phyloP scores from a whole-genome alignment of 2,329 filamentous ascomycete genomes.

The Sporothrix brasiliensis region DNA sequence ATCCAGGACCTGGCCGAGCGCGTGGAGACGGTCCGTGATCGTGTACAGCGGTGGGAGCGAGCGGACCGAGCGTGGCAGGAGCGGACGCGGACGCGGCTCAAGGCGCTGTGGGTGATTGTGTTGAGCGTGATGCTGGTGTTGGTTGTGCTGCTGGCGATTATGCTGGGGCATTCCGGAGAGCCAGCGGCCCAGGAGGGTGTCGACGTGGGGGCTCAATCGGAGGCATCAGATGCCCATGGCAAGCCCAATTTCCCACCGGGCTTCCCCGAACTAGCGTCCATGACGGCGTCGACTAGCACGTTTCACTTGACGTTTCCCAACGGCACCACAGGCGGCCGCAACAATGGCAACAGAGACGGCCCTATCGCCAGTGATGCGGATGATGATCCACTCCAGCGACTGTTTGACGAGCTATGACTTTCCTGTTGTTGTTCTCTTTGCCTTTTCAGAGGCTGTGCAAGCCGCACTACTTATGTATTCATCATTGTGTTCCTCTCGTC shows the following conservation, averaged over 20 bases:
- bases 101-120: slow-evolving; percentile 64
- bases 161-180: slow-evolving; percentile 38
- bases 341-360: neutral
- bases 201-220: neutral
- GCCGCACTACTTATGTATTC: neutral
- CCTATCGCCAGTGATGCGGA: neutral
- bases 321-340: neutral
- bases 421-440: neutral
- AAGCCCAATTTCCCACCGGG: slow-evolving; percentile 9
- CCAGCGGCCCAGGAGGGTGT: slow-evolving; percentile 35
- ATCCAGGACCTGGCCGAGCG: slow-evolving; percentile 63
- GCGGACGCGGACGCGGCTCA: slow-evolving; percentile 64
- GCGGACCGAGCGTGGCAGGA: slow-evolving; percentile 70
- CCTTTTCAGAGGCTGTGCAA: neutral
- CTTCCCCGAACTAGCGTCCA: slow-evolving; percentile 10
- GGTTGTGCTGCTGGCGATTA: slow-evolving; percentile 49
- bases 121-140: slow-evolving; percentile 53
- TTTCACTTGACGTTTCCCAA: slow-evolving; percentile 29
- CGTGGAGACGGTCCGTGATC: slow-evolving; percentile 64
- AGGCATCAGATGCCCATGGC: neutral
- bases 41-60: slow-evolving; percentile 69
- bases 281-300: slow-evolving; percentile 7
- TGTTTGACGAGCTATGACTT: slow-evolving; percentile 34
- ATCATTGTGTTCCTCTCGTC: neutral
- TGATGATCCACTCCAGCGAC: slow-evolving; percentile 23